A percentile compares a stretch with the other conserved stretches of the same genome.
phyloP scores from a whole-genome alignment of 2,329 filamentous ascomycete genomes.

The Madurella fahalii region DNA sequence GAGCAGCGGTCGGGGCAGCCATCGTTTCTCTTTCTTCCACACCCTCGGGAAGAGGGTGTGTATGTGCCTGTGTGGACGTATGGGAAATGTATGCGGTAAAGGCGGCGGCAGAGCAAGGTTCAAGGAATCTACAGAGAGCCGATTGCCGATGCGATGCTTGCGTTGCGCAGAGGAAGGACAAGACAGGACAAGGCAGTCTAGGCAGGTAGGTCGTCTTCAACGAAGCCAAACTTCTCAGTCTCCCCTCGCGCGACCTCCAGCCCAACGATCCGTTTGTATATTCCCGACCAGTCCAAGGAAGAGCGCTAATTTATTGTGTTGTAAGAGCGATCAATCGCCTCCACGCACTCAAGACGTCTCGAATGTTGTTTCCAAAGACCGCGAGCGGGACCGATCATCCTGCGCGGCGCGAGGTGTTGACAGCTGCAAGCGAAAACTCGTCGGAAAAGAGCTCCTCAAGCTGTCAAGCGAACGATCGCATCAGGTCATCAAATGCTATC shows the following conservation, averaged over 20 bases:
- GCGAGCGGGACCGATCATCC: conserved; percentile 14
- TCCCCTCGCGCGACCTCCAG: background rate
- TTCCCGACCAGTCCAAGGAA: background rate
- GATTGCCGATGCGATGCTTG: background rate
- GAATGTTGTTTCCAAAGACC: conserved; percentile 6
- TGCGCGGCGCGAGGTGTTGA: conserved; percentile 14
- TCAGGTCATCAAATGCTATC: conserved; percentile 11
- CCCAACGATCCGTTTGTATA: background rate
- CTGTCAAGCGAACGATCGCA: conserved; percentile 1
- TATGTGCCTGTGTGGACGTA: background rate
- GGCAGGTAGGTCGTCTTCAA: conserved; percentile 3
- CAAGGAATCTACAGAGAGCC: conserved; percentile 18
- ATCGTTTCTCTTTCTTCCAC: conserved; percentile 35
- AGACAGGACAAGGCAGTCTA: conserved; percentile 7
- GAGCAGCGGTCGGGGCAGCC: conserved; percentile 40
- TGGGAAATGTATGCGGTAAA: background rate
- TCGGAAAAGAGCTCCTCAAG: background rate
- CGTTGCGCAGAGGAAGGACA: conserved; percentile 2
- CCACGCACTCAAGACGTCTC: background rate
- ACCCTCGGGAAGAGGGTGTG: background rate
- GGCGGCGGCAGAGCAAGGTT: conserved; percentile 3
- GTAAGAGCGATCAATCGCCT: background rate
- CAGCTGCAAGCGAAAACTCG: background rate
- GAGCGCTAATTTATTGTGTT: background rate
- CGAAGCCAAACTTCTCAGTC: conserved; percentile 3